Base-by-base conservation (phyloP, 2,329 filamentous ascomycete genomes). In the Claviceps purpurea region DNA sequence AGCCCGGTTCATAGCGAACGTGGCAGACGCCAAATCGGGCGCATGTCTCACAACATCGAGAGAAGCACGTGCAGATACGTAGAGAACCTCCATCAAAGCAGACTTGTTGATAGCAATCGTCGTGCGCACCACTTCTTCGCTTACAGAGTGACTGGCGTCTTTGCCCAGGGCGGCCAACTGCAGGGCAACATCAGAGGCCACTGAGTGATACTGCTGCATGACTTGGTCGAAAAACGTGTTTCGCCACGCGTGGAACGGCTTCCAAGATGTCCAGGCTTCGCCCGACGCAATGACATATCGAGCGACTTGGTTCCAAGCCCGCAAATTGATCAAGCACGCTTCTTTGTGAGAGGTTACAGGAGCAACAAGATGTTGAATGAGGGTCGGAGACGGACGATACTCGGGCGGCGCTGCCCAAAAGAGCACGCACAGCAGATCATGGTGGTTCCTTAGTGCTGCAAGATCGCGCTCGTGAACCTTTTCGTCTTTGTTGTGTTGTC, bases 361-460 rank as follows among this genome's bases (percentile, higher is more conserved):
- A 18, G 69, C 63, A 3, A 86, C 78, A 2, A 86, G 70, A 51
- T 77, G 72, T 61, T 82, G 77, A 11, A 85, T 73, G 20, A 79
- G 67, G 51, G 73, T 70, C 1, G 76, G 65, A 5, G 69, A 69
- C 4, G 78, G 79, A 7, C 81, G 73, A 48, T 78, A 59, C 2
- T 75, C 73, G 1, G 70, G 61, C 8, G 81, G 81, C 1, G 78
- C 73, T 5, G 76, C 78, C 80, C 81, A 86, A 61, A 78, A 85
- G 4, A 86, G 68, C 0, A 80, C 82, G 56, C 77, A 81, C 3
- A 86, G 69, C 43, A 86, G 73, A 61, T 86, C 82, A 54, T 85
- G 82, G 54, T 86, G 82, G 55, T 86, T 86, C 53, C 81, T 71
- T 44, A 86, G 66, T 5, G 81, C 79, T 4, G 79, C 79, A 46